These are phyloP conservation scores for Xylaria digitata DNA, from an alignment of 2,329 filamentous ascomycete genomes.

Conservation along the genomic window DNA sequence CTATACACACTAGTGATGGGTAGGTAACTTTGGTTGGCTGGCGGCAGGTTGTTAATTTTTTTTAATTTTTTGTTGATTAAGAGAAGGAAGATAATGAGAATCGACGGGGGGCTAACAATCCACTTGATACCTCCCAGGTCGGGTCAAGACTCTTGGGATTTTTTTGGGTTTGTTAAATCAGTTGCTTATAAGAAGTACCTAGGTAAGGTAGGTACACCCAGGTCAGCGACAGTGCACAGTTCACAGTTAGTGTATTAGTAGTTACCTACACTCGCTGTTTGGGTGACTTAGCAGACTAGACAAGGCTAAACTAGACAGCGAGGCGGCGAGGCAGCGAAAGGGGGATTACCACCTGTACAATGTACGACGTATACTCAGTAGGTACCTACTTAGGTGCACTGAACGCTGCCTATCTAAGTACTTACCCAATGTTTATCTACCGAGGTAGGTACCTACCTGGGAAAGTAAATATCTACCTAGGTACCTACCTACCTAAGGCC, in stretches of 20 bases:
- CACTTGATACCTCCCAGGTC: conserved; percentile 36
- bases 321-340: conserved; percentile 20
- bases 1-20: not conserved
- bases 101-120: conserved; percentile 38
- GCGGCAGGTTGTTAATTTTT: conserved; percentile 24
- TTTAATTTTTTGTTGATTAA: conserved; percentile 31
- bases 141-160: conserved; percentile 33
- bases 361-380: not conserved
- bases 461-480: too few relatives aligned
- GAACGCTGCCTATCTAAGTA: too few relatives aligned
- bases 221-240: conserved; percentile 22
- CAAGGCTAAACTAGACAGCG: conserved; percentile 26
- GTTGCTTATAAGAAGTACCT: not conserved
- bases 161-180: conserved; percentile 18
- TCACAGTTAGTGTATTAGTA: not conserved
- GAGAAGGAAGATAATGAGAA: conserved; percentile 40
- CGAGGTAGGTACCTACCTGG: too few relatives aligned
- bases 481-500: too few relatives aligned
- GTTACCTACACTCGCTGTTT: not conserved
- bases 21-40: conserved; percentile 19
- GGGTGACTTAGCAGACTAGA: conserved; percentile 4
- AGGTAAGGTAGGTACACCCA: not conserved
- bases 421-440: not conserved
- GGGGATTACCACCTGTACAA: not conserved
- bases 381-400: not conserved